phyloP scores from a whole-genome alignment of 805 yeast genomes.

The Hemisphaericaspora nanyangensis region DNA sequence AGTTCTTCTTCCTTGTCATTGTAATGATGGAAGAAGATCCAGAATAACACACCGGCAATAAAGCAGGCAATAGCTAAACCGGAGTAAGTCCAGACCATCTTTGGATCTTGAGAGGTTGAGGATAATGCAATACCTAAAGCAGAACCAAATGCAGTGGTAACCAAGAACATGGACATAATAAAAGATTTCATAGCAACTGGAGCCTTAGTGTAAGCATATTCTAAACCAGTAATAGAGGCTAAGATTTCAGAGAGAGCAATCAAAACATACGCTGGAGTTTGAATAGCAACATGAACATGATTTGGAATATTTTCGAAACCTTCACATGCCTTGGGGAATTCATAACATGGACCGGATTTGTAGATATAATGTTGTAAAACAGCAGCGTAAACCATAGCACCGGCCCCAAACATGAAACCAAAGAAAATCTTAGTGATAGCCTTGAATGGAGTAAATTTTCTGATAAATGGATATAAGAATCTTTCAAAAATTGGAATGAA shows the following conservation, averaged over 20 bases:
- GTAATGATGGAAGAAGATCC: conserved; percentile 53
- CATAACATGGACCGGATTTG: conserved; percentile 69
- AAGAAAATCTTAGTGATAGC: conserved; percentile 69
- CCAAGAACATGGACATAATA: conserved; percentile 60
- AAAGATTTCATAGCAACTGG: conserved; percentile 68
- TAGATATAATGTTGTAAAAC: conserved; percentile 70
- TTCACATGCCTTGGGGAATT: conserved; percentile 52
- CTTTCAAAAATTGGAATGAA: conserved; percentile 71
- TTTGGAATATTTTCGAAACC: conserved; percentile 41
- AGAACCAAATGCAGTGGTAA: conserved; percentile 74
- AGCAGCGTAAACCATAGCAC: conserved; percentile 72
- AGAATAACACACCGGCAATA: conserved; percentile 58
- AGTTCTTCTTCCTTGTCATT: conserved; percentile 55
- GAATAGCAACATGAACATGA: conserved; percentile 63
- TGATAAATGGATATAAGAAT: conserved; percentile 44
- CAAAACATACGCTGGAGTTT: conserved; percentile 67
- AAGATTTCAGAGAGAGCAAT: conserved; percentile 77
- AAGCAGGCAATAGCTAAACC: conserved; percentile 60
- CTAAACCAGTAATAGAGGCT: conserved; percentile 78
- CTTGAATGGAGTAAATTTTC: conserved; percentile 49
- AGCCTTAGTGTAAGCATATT: conserved; percentile 81
- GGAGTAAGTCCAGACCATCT: conserved; percentile 64
- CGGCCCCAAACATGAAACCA: conserved; percentile 64
- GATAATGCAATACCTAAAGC: conserved; percentile 73
- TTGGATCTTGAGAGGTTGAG: conserved; percentile 64